Percentiles rank a stretch among this genome's conserved stretches.
phyloP scores from a whole-genome alignment of 202 grass and related monocot genomes.

The Elaeis oleifera region DNA sequence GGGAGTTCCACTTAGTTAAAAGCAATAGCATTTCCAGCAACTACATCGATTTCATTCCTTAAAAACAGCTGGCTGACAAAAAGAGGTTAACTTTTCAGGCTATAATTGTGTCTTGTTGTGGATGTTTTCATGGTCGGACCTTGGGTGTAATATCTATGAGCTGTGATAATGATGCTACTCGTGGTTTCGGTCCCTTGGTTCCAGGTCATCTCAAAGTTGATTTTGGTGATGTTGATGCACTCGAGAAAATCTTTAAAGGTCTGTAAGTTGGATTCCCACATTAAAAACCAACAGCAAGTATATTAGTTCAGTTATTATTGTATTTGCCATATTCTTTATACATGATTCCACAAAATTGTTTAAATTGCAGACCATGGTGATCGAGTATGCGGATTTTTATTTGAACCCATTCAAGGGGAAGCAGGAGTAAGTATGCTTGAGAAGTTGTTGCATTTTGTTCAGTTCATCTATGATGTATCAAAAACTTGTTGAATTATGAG shows the following conservation, averaged over 20 bases:
- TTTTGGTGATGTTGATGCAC: conserved; percentile 75
- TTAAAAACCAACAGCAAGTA: background rate
- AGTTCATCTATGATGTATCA: no score
- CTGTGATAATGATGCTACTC: conserved; percentile 90
- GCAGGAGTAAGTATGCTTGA: conserved; percentile 63
- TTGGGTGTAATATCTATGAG: conserved; percentile 93
- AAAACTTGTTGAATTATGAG: no score
- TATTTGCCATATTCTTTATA: conserved; percentile 6
- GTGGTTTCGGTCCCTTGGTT: conserved; percentile 84
- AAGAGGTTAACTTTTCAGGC: conserved; percentile 40
- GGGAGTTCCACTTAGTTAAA: no score
- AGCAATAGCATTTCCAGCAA: no score
- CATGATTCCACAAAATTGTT: conserved; percentile 14
- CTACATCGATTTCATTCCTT: no score
- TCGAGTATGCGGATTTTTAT: conserved; percentile 76
- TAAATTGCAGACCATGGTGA: conserved; percentile 66
- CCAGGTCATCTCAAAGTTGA: conserved; percentile 96
- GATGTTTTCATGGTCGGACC: conserved; percentile 95
- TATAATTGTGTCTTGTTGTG: conserved; percentile 89
- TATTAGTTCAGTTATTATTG: conserved; percentile 4
- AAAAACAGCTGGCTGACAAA: no score
- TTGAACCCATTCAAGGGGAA: conserved; percentile 99
- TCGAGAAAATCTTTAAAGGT: conserved; percentile 84
- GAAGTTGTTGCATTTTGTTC: background rate
- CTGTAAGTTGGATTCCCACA: background rate